Evolutionary conservation across 2,329 filamentous ascomycete genomes (phyloP).

Genomic region (Xylaria sp.): DNA sequence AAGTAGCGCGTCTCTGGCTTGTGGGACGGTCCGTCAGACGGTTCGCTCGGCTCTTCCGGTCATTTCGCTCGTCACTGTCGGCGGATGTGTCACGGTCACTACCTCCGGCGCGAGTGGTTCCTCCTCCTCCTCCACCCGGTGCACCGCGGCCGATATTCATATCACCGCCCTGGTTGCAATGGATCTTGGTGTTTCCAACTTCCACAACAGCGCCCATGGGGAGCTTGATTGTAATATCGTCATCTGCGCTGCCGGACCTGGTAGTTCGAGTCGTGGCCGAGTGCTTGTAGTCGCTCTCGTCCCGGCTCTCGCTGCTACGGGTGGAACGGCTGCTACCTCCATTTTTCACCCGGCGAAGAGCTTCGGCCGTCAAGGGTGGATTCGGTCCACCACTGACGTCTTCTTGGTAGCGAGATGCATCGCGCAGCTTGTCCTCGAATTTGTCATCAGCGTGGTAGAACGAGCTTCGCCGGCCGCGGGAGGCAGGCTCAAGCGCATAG

Average conservation of each 20-base stretch:
- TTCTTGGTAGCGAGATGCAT: conserved; percentile 56
- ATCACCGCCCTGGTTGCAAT: conserved; percentile 61
- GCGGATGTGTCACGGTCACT: conserved; percentile 57
- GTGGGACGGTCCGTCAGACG: conserved; percentile 48
- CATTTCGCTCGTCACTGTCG: conserved; percentile 46
- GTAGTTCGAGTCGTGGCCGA: conserved; percentile 66
- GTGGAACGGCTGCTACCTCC: conserved; percentile 59
- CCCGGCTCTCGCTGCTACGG: conserved; percentile 61
- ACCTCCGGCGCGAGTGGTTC: conserved; percentile 41
- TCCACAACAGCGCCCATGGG: conserved; percentile 59
- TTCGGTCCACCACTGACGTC: conserved; percentile 49
- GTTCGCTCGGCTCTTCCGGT: conserved; percentile 42
- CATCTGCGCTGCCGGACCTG: conserved; percentile 54
- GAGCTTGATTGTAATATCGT: conserved; percentile 65
- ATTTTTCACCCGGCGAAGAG: conserved; percentile 53
- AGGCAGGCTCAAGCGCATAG: conserved; percentile 30
- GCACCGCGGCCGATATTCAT: conserved; percentile 56
- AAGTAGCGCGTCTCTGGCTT: conserved; percentile 50
- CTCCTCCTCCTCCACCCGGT: too few relatives aligned
- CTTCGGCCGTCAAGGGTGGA: conserved; percentile 58
- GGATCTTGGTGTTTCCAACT: conserved; percentile 60
- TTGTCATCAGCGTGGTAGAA: conserved; percentile 35
- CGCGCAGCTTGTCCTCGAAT: conserved; percentile 49
- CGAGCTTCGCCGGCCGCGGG: conserved; percentile 37
- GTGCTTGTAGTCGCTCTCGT: conserved; percentile 65